Conservation (phyloP, 208 protist species). For the Trypanosoma theileri region DNA sequence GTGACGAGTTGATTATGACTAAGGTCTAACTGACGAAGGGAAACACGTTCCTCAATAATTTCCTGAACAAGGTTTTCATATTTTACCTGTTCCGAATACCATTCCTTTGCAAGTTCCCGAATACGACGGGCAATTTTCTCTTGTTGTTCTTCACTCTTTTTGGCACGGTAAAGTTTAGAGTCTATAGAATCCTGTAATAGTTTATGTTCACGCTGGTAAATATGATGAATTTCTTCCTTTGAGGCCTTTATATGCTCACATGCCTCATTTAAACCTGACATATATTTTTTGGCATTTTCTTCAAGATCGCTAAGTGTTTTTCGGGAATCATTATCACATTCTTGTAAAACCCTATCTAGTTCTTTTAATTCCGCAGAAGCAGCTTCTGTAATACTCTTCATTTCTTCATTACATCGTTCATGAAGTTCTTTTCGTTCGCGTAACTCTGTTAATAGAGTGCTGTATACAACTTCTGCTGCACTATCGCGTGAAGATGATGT, state of each 20-base stretch:
- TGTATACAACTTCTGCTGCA: conserved; percentile 50
- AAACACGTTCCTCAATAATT: conserved; percentile 50
- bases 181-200: conserved; percentile 39
- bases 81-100: conserved; percentile 65
- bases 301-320: conserved; percentile 41
- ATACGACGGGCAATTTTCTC: conserved; percentile 73
- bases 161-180: conserved; percentile 32
- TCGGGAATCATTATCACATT: conserved; percentile 25
- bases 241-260: conserved; percentile 12
- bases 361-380: conserved; percentile 15
- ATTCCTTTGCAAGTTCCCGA: conserved; percentile 72
- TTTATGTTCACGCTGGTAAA: conserved; percentile 24
- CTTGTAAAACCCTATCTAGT: conserved; percentile 31
- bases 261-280: conserved; percentile 4
- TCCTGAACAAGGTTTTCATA: conserved; percentile 65
- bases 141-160: conserved; percentile 51
- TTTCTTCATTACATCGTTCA: conserved; percentile 3
- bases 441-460: conserved; percentile 55
- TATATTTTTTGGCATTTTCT: conserved; percentile 28
- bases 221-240: conserved; percentile 10
- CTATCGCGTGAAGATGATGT: conserved; percentile 12
- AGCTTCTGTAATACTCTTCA: conserved; percentile 21
- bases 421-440: conserved; percentile 41
- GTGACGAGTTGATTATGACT: conserved; percentile 57
- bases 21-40: conserved; percentile 52